Conservation (phyloP, 495 filamentous ascomycete species). For the Xylaria castorea region DNA sequence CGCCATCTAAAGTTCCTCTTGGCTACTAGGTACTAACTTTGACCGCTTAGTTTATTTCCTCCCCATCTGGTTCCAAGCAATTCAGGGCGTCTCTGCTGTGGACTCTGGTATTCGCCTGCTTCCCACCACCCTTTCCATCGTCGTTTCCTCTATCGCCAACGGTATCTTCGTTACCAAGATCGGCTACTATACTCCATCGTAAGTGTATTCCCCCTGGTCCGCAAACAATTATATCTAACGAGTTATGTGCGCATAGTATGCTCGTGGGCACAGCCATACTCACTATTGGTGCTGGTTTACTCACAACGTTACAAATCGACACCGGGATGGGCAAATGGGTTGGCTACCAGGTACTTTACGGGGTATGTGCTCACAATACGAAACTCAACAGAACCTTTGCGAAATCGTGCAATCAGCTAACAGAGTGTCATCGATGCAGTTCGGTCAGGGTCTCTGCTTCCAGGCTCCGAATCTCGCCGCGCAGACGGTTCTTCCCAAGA, state of each 20-base stretch:
- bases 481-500: constrained; percentile 55
- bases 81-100: constrained; percentile 60
- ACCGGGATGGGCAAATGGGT: constrained; percentile 65
- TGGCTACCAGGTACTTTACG: constrained; percentile 70
- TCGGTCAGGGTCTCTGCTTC: constrained; percentile 49
- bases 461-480: constrained; percentile 50
- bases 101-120: constrained; percentile 59
- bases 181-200: constrained; percentile 68
- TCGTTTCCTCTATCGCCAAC: constrained; percentile 45
- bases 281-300: constrained; percentile 65
- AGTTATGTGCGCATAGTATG: constrained; percentile 41
- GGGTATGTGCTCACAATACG: constrained; percentile 43
- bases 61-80: constrained; percentile 74
- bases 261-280: constrained; percentile 59
- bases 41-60: constrained; percentile 58
- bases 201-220: not conserved
- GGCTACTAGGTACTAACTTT: constrained; percentile 59
- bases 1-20: constrained; percentile 54
- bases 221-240: constrained; percentile 2
- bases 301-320: constrained; percentile 64
- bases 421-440: constrained; percentile 23
- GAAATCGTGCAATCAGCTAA: not conserved
- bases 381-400: not conserved
- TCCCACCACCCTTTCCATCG: constrained; percentile 50
- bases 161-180: constrained; percentile 55